Evolutionary conservation across 805 yeast species (phyloP).

Genomic region (Cyberlindnera maclurae): DNA sequence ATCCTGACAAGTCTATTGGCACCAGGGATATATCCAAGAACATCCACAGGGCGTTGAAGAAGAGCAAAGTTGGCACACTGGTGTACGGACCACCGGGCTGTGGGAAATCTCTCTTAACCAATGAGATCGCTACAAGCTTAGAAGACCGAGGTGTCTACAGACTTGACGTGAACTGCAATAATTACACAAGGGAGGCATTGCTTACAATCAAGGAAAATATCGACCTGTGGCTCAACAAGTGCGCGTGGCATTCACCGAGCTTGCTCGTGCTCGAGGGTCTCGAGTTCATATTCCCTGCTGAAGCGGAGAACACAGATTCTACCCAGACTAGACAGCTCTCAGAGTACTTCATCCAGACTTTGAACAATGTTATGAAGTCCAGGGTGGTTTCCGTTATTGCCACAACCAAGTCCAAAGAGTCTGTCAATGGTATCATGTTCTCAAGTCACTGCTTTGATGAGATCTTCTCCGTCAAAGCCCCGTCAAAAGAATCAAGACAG

Average conservation of each 20-base stretch:
- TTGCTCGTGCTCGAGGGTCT: conserved; percentile 71
- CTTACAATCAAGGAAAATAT: conserved; percentile 38
- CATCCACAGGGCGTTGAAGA: conserved; percentile 33
- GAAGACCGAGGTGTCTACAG: conserved; percentile 34
- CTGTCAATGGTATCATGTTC: conserved; percentile 52
- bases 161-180: conserved; percentile 48
- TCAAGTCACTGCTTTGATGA: conserved; percentile 69
- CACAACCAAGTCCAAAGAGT: conserved; percentile 56
- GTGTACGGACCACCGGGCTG: conserved; percentile 73
- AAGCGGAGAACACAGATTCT: conserved; percentile 48
- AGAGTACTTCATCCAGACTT: conserved; percentile 46
- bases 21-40: conserved; percentile 38
- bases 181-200: conserved; percentile 47
- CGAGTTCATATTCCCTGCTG: conserved; percentile 66
- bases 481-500: conserved; percentile 56
- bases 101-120: conserved; percentile 63
- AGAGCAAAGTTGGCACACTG: conserved; percentile 48
- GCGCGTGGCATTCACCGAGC: conserved; percentile 75
- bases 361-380: conserved; percentile 30
- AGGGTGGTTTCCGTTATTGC: conserved; percentile 52
- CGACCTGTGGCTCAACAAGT: conserved; percentile 39
- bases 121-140: conserved; percentile 34
- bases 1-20: conserved; percentile 41
- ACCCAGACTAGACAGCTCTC: conserved; percentile 56
- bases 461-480: conserved; percentile 53